These are phyloP conservation scores for Pseudogymnoascus destructans DNA, from an alignment of 2,329 filamentous ascomycete species.

Conservation along the genomic window DNA sequence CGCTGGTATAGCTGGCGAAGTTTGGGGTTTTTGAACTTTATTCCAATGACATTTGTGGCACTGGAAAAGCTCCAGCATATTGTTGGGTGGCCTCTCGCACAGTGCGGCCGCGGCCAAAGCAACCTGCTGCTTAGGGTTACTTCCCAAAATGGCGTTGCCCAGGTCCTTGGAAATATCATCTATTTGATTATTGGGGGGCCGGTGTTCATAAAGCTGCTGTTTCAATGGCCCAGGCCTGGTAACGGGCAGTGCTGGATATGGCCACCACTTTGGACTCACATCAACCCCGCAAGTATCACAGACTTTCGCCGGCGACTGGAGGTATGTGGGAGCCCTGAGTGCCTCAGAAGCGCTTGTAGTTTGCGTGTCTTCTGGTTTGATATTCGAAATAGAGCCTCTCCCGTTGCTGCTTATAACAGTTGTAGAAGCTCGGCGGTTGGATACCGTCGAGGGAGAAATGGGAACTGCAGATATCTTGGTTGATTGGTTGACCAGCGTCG, in stretches of 20 bases:
- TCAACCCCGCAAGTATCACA: constrained; percentile 56
- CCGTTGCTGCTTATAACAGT: constrained; percentile 28
- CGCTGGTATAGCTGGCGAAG: constrained; percentile 10
- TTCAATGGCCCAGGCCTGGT: background rate
- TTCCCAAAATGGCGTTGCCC: background rate
- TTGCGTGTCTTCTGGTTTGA: constrained; percentile 20
- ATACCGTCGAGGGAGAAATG: constrained; percentile 21
- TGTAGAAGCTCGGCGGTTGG: constrained; percentile 44
- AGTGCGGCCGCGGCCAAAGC: constrained; percentile 26
- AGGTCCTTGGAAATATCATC: constrained; percentile 4
- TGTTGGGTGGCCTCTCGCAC: constrained; percentile 19
- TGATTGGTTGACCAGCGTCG: constrained; percentile 43
- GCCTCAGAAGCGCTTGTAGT: background rate
- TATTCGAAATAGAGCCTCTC: constrained; percentile 20
- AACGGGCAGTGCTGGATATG: constrained; percentile 15
- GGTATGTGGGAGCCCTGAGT: background rate
- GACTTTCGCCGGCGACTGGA: constrained; percentile 32
- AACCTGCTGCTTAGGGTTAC: constrained; percentile 15
- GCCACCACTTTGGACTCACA: constrained; percentile 63
- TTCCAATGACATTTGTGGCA: constrained; percentile 59
- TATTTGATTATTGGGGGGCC: background rate
- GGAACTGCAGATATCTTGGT: constrained; percentile 23
- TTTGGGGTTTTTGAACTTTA: constrained; percentile 30
- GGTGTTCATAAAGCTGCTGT: constrained; percentile 42
- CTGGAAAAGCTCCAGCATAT: constrained; percentile 35